phyloP scores from a whole-genome alignment of 495 filamentous ascomycete species.

The Margaritispora aquatica region DNA sequence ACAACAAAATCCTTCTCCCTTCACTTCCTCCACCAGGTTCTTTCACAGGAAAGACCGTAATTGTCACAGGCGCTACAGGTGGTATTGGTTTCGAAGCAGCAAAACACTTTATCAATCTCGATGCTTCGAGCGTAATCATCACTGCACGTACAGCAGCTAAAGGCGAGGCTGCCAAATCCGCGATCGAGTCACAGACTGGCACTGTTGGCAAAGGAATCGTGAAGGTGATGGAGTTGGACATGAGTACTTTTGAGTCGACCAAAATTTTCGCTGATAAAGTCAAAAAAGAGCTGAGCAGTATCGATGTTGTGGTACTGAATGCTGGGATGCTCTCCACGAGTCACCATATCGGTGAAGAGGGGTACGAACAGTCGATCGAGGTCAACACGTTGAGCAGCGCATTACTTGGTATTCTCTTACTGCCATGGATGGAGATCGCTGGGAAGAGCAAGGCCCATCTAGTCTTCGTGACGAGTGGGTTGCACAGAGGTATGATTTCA shows the following conservation, averaged over 20 bases:
- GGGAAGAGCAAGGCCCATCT: constrained; percentile 21
- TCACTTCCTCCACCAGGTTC: constrained; percentile 16
- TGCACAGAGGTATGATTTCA: constrained; percentile 10
- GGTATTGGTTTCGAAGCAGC: constrained; percentile 48
- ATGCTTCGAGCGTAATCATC: constrained; percentile 38
- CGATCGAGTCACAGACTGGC: constrained; percentile 32
- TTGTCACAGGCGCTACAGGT: constrained; percentile 48
- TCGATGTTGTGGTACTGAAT: constrained; percentile 25
- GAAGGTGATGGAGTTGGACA: constrained; percentile 55
- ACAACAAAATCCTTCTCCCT: constrained; percentile 20
- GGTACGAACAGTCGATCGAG: constrained; percentile 22
- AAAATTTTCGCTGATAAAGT: constrained; percentile 20
- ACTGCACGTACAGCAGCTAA: constrained; percentile 34
- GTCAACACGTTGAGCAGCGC: constrained; percentile 22
- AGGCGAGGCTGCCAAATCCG: constrained; percentile 32
- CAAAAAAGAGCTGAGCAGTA: constrained; percentile 12
- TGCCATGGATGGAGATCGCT: constrained; percentile 25
- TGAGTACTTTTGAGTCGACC: constrained; percentile 27
- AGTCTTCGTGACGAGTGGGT: constrained; percentile 23
- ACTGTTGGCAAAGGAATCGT: constrained; percentile 37
- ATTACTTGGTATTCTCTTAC: constrained; percentile 19
- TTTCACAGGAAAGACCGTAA: constrained; percentile 33
- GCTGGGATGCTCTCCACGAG: constrained; percentile 17
- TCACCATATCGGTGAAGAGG: constrained; percentile 8
- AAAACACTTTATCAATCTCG: constrained; percentile 36